Base-by-base conservation (phyloP, 495 filamentous ascomycete species). In the Penicillium bovifimosum region DNA sequence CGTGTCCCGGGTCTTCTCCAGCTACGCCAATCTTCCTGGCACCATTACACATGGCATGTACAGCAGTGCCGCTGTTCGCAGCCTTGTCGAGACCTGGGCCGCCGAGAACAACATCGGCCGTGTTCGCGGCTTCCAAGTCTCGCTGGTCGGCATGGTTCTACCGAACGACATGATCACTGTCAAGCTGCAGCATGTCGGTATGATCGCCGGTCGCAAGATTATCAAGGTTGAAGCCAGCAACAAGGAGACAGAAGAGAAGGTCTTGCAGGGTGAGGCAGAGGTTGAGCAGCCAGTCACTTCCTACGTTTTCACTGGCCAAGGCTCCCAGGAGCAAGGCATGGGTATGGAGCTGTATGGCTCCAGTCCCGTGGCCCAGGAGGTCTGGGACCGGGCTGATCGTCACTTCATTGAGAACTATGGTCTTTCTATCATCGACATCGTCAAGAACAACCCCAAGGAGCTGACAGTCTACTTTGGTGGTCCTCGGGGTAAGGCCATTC, bases 21-120 rank as follows among this genome's bases (percentile, higher is more conserved):
- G 80, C 69, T 99, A 97, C 64, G 93, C 92, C 65, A 91, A 88
- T 68, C 82, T 99, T 16, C 90, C 88, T 0, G 92, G 92, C 31
- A 98, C 92, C 27, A 98, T 98, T 67, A 96, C 92, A 2, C 92
- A 99, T 67, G 93, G 93, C 53, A 99, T 99, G 93, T 99, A 97
- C 78, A 89, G 91, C 5, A 96, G 92, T 72, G 93, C 93, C 47
- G 90, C 95, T 17, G 93, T 97, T n/a, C 86, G 93, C 45, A 91
- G 90, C 68, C 74, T 96, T n/a, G 92, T 99, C 6, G 93, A 97
- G 77, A 96, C 92, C 9, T 97, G 93, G 95, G 95, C 93, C 26
- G 95, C 93, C 14, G 93, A 97, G 75, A 99, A 97, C 75, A 92
- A 96, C 66, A 83, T 96, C 56, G 92, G 95, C 44, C 93, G 95